These are phyloP conservation scores for Suhomyces bribrorum DNA, from an alignment of 1,139 yeast genomes.

Conservation along the genomic window DNA sequence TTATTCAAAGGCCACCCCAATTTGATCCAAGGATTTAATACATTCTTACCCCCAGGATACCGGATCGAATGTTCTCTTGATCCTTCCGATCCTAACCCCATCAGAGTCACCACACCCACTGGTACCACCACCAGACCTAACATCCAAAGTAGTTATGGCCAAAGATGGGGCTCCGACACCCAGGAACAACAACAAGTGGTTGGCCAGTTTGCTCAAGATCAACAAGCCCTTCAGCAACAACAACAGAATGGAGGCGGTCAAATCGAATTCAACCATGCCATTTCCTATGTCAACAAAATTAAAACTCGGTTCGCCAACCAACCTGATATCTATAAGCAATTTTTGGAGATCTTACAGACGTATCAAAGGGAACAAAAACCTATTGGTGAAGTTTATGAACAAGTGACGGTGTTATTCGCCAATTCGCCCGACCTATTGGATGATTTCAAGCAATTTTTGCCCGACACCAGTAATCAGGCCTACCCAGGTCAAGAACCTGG, in stretches of 20 bases:
- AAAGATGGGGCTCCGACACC: slow-evolving; percentile 29
- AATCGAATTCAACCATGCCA: slow-evolving; percentile 95
- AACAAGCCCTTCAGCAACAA: slow-evolving; percentile 32
- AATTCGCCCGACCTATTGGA: slow-evolving; percentile 93
- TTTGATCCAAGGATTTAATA: slow-evolving; percentile 93
- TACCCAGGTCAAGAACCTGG: slow-evolving; percentile 22
- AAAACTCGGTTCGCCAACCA: slow-evolving; percentile 91
- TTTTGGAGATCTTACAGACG: slow-evolving; percentile 91
- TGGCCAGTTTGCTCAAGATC: slow-evolving; percentile 24
- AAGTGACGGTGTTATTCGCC: slow-evolving; percentile 83
- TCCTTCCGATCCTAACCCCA: slow-evolving; percentile 89
- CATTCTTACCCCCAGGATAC: slow-evolving; percentile 96
- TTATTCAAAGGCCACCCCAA: slow-evolving; percentile 91
- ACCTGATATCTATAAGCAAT: slow-evolving; percentile 94
- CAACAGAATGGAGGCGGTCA: slow-evolving; percentile 60
- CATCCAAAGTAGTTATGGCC: slow-evolving; percentile 30
- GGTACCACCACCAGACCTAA: slow-evolving; percentile 79
- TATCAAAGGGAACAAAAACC: slow-evolving; percentile 96
- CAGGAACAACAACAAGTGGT: slow-evolving; percentile 20
- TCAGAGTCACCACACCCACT: slow-evolving; percentile 92
- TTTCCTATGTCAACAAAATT: slow-evolving; percentile 91
- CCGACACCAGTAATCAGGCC: slow-evolving; percentile 68
- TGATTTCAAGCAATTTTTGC: slow-evolving; percentile 92
- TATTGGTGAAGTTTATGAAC: slow-evolving; percentile 90
- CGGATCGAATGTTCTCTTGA: slow-evolving; percentile 89